Evolutionary conservation across 495 filamentous ascomycete species (phyloP).

Genomic region (Penicillium argentinense): DNA sequence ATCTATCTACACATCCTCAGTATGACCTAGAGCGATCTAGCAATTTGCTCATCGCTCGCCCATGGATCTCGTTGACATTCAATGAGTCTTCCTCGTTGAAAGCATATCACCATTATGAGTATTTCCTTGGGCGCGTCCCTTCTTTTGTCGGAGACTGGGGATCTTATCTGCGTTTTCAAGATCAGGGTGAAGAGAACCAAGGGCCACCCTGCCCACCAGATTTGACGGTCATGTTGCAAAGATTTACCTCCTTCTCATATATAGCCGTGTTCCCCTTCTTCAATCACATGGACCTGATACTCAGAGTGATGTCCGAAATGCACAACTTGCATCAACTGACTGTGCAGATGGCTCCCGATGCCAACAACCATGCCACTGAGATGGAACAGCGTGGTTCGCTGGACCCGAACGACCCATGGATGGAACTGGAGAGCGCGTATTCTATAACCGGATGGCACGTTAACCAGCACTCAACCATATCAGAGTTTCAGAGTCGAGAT

Average conservation of each 20-base stretch:
- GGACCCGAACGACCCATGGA: slow-evolving; percentile 46
- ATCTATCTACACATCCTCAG: neutral
- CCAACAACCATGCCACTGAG: slow-evolving; percentile 33
- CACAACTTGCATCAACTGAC: slow-evolving; percentile 25
- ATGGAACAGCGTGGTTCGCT: slow-evolving; percentile 40
- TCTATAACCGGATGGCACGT: slow-evolving; percentile 36
- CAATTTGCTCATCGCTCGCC: slow-evolving; percentile 22
- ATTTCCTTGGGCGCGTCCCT: slow-evolving; percentile 38
- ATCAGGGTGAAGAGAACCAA: neutral
- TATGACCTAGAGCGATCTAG: slow-evolving; percentile 12
- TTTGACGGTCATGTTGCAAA: slow-evolving; percentile 14
- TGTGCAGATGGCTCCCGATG: slow-evolving; percentile 33
- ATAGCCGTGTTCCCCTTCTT: slow-evolving; percentile 47
- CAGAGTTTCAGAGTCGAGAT: slow-evolving; percentile 30
- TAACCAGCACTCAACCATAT: slow-evolving; percentile 19
- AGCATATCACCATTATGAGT: slow-evolving; percentile 47
- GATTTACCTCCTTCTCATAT: slow-evolving; percentile 36
- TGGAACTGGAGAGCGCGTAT: slow-evolving; percentile 43
- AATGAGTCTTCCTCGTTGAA: slow-evolving; percentile 44
- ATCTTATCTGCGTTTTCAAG: slow-evolving; percentile 1
- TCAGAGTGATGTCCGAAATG: slow-evolving; percentile 32
- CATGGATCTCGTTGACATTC: slow-evolving; percentile 38
- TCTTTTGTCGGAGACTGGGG: slow-evolving; percentile 39
- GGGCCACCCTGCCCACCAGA: neutral
- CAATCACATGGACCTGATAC: slow-evolving; percentile 40